Percentiles rank a stretch among this genome's conserved stretches.
Evolutionary conservation across 148 eudicot species (phyloP).

Genomic region (Rhododendron williamsianum): DNA sequence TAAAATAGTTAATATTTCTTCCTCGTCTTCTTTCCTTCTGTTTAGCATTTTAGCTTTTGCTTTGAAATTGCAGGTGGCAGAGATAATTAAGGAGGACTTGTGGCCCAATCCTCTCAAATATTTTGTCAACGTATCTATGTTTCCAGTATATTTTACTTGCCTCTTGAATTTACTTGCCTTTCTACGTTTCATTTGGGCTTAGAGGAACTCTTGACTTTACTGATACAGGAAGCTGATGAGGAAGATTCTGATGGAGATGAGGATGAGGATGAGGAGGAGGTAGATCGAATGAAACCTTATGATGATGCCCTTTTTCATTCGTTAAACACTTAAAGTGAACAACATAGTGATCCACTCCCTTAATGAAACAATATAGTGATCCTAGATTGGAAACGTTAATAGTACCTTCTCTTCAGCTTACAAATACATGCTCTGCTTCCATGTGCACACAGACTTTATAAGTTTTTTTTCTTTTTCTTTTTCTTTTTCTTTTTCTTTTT

Average conservation of each 20-base stretch:
- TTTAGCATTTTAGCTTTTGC: background rate
- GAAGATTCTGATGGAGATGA: slow-evolving; percentile 62
- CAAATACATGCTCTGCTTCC: background rate
- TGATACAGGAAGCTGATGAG: slow-evolving; percentile 69
- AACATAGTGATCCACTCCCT: background rate
- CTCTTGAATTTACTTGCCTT: background rate
- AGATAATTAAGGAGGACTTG: slow-evolving; percentile 85
- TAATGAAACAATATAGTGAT: background rate
- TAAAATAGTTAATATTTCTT: background rate
- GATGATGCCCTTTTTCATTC: background rate
- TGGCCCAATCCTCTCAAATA: slow-evolving; percentile 71
- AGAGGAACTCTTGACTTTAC: background rate
- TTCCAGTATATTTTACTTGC: background rate
- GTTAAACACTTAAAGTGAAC: background rate
- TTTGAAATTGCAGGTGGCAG: slow-evolving; percentile 64
- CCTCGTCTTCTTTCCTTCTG: background rate
- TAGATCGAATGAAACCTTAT: slow-evolving; percentile 20
- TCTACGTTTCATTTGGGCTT: background rate
- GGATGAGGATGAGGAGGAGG: slow-evolving; percentile 56
- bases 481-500: too few species aligned
- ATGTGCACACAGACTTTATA: background rate
- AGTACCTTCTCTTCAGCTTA: background rate
- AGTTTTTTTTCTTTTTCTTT: too few species aligned
- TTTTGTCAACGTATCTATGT: slow-evolving; percentile 33
- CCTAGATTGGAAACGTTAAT: background rate